Percentiles rank a stretch among this genome's conserved stretches.
Evolutionary conservation across 495 filamentous ascomycete genomes (phyloP).

Genomic region (Amorphotheca resinae): DNA sequence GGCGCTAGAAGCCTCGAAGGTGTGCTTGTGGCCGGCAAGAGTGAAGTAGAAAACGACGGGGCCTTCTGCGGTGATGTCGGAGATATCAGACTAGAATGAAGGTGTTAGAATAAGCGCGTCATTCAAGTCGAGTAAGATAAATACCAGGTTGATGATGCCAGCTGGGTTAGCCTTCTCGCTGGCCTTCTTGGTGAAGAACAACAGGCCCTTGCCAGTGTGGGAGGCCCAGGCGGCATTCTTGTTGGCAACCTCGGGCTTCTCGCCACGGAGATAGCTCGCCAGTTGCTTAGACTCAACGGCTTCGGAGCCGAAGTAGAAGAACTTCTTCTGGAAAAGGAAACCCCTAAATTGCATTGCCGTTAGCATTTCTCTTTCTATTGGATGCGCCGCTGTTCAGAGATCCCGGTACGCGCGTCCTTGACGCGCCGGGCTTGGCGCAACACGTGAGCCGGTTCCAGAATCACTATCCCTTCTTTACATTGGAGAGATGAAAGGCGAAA

Average conservation of each 20-base stretch:
- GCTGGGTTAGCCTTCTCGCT: slow-evolving; percentile 61
- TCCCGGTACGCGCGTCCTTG: no score
- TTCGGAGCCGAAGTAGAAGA: slow-evolving; percentile 90
- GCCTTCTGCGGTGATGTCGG: slow-evolving; percentile 63
- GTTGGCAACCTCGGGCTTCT: slow-evolving; percentile 60
- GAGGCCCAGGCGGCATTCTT: slow-evolving; percentile 75
- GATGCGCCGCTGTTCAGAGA: no score
- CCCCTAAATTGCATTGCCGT: no score
- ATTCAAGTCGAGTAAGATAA: slow-evolving; percentile 16
- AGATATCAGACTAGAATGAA: slow-evolving; percentile 52
- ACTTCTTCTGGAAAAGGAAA: slow-evolving; percentile 58
- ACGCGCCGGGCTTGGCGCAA: no score
- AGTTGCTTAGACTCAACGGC: slow-evolving; percentile 65
- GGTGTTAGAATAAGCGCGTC: neutral
- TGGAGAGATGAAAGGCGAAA: no score
- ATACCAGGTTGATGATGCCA: slow-evolving; percentile 76
- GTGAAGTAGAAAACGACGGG: slow-evolving; percentile 73
- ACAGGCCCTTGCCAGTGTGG: slow-evolving; percentile 88
- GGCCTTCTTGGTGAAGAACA: slow-evolving; percentile 82
- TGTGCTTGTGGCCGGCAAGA: slow-evolving; percentile 75
- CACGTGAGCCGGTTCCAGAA: no score
- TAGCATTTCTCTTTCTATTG: no score
- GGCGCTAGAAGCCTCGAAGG: slow-evolving; percentile 61
- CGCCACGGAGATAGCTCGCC: slow-evolving; percentile 68
- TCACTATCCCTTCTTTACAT: no score